Conservation (phyloP, 768 basidiomycete genomes). For the Suillus subluteus region DNA sequence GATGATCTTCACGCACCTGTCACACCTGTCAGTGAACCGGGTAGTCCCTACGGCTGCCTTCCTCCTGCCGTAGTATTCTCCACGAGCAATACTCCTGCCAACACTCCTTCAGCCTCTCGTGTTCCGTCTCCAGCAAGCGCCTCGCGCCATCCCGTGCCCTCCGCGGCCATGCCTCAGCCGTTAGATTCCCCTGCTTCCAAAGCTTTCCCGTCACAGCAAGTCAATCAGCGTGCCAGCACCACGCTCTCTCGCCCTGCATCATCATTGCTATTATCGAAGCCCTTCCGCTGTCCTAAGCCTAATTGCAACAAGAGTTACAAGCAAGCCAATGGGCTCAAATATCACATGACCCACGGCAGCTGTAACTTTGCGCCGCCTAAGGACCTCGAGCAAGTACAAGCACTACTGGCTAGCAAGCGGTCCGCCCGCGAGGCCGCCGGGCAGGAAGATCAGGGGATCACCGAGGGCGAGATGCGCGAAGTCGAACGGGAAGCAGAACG, state of each 20-base stretch:
- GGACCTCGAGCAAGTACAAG: conserved; percentile 77
- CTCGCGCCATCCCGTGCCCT: conserved; percentile 23
- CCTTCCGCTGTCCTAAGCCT: conserved; percentile 91
- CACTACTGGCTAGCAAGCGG: conserved; percentile 58
- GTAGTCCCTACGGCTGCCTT: conserved; percentile 51
- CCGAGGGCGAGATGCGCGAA: conserved; percentile 66
- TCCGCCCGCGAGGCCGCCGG: conserved; percentile 44
- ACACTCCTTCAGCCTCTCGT: conserved; percentile 53
- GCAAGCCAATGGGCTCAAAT: conserved; percentile 94
- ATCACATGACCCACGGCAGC: conserved; percentile 90
- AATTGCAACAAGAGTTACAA: conserved; percentile 97
- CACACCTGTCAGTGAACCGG: conserved; percentile 36
- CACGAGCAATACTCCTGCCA: conserved; percentile 46
- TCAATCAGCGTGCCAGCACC: conserved; percentile 42
- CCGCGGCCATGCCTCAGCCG: conserved; percentile 17
- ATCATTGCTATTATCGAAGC: conserved; percentile 75
- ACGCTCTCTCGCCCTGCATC: conserved; percentile 55
- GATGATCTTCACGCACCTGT: conserved; percentile 32
- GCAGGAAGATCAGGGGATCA: conserved; percentile 47
- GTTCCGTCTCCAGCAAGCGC: conserved; percentile 35
- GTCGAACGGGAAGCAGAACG: conserved; percentile 87
- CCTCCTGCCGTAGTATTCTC: conserved; percentile 70
- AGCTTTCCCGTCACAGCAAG: conserved; percentile 30
- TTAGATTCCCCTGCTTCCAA: conserved; percentile 30
- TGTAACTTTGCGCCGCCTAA: conserved; percentile 94